These are phyloP conservation scores for Oryza meyeriana DNA, from an alignment of 176 grass and related monocot genomes.

Conservation along the genomic window DNA sequence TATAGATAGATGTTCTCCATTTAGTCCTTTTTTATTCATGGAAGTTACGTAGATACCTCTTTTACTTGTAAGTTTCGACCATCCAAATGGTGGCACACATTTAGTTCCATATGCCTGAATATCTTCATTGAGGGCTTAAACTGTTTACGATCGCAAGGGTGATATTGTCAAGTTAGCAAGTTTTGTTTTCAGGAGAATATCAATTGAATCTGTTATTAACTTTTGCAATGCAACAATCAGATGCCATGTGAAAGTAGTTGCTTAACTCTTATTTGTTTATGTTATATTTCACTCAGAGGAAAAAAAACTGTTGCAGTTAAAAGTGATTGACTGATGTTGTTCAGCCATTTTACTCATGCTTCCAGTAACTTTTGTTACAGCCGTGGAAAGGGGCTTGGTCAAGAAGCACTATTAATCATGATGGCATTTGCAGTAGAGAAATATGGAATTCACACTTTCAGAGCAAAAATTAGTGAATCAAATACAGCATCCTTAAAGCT, in stretches of 20 bases:
- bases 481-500: conserved; percentile 75
- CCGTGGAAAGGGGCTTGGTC: conserved; percentile 75
- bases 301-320: background rate
- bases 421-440: conserved; percentile 77
- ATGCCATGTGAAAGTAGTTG: background rate
- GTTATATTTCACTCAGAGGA: background rate
- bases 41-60: background rate
- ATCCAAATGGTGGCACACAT: background rate
- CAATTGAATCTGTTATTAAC: background rate
- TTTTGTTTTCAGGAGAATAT: background rate
- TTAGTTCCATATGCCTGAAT: background rate
- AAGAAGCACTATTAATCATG: conserved; percentile 74
- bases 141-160: background rate
- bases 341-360: background rate
- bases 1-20: background rate
- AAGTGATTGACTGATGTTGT: background rate
- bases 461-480: conserved; percentile 85
- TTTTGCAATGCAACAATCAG: background rate
- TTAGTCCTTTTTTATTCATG: background rate
- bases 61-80: background rate
- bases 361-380: conserved; percentile 8
- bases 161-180: background rate
- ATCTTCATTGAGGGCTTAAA: background rate
- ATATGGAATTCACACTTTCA: conserved; percentile 71
- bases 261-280: background rate